A percentile compares a stretch with the other conserved stretches of the same genome.
These are phyloP conservation scores for Magnolia kwangsiensis DNA, from an alignment of 164 flowering plant genomes.

Conservation along the genomic window DNA sequence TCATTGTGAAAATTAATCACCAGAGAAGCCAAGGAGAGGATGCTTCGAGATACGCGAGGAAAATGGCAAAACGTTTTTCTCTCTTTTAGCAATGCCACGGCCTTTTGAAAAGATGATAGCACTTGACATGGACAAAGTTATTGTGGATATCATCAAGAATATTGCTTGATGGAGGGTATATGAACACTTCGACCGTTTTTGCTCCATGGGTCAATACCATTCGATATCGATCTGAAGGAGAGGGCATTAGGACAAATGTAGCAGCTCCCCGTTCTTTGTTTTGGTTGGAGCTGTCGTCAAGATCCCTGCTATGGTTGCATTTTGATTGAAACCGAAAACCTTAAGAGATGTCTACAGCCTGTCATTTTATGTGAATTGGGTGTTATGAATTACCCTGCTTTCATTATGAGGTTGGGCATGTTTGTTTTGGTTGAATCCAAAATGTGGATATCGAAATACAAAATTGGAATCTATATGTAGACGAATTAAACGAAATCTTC, in stretches of 20 bases:
- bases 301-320: conserved; percentile 2
- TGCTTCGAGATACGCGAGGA: conserved; percentile 82
- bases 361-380: neutral
- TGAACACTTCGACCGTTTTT: neutral
- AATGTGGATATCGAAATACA: no score
- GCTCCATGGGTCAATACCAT: neutral
- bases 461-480: no score
- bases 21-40: conserved; percentile 88
- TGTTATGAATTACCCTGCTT: no score
- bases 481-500: no score
- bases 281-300: neutral
- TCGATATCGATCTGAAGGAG: neutral
- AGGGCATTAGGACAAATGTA: neutral
- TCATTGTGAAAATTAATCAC: conserved; percentile 62
- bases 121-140: conserved; percentile 58
- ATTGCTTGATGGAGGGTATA: conserved; percentile 15
- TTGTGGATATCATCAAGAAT: conserved; percentile 49
- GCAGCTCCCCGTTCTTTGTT: neutral
- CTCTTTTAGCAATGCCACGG: conserved; percentile 76
- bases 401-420: no score
- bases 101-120: conserved; percentile 64
- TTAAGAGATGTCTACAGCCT: neutral
- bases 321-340: neutral
- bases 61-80: conserved; percentile 58
- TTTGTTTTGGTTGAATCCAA: no score